These are phyloP conservation scores for Pyrenophora tritici-repentis DNA, from an alignment of 2,329 filamentous ascomycete genomes.

Conservation along the genomic window DNA sequence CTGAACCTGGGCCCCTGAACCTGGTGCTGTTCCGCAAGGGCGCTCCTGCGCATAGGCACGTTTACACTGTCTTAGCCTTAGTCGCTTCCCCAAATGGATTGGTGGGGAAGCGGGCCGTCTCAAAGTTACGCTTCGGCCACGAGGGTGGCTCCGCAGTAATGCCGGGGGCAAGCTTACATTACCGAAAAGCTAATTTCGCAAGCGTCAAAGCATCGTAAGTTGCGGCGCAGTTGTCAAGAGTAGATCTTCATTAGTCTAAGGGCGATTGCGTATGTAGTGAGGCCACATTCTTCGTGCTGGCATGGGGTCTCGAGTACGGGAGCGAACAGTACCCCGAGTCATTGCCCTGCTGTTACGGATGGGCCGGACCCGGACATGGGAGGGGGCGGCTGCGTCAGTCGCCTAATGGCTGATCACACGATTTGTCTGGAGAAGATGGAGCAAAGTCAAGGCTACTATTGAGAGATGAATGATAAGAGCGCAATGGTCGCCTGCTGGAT, in stretches of 20 bases:
- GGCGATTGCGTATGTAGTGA: neutral
- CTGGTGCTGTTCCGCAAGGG: conserved; percentile 5
- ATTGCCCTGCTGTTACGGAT: neutral
- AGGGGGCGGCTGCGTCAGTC: neutral
- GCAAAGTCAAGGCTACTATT: too few species aligned
- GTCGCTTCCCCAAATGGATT: conserved; percentile 1
- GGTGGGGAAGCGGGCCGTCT: conserved; percentile 6
- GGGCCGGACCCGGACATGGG: neutral
- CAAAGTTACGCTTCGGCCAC: neutral
- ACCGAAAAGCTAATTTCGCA: conserved; percentile 3
- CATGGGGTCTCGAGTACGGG: neutral
- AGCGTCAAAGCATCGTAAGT: neutral
- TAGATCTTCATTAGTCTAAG: conserved; percentile 3
- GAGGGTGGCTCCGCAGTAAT: conserved; percentile 5
- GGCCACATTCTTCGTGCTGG: neutral
- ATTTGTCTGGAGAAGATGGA: too few species aligned
- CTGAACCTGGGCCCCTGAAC: neutral
- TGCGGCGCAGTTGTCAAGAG: neutral
- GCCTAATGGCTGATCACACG: neutral
- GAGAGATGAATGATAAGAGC: too few species aligned
- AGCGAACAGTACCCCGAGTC: neutral
- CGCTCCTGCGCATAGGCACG: neutral
- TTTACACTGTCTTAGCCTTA: neutral
- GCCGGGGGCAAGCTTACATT: neutral
- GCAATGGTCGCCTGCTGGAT: too few species aligned